A percentile compares a stretch with the other conserved stretches of the same genome.
phyloP scores from a whole-genome alignment of 2,329 filamentous ascomycete genomes.

The Gliomastix tumulicola region DNA sequence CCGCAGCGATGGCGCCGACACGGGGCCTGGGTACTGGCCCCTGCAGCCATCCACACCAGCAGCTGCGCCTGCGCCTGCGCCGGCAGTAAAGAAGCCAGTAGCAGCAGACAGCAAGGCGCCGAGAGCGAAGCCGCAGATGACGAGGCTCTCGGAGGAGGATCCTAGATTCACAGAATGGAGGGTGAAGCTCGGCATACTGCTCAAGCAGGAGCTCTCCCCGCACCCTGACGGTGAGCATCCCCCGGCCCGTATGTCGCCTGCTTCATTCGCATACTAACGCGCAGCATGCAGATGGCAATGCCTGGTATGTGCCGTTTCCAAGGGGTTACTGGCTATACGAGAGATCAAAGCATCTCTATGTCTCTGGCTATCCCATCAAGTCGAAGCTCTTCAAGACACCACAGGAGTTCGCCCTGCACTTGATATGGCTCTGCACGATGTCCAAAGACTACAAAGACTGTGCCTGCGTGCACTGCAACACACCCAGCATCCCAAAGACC shows the following conservation, averaged over 20 bases:
- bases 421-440: constrained; percentile 42
- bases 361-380: constrained; percentile 41
- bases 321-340: constrained; percentile 39
- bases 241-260: background rate
- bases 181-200: constrained; percentile 34
- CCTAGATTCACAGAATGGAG: constrained; percentile 36
- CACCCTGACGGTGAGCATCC: constrained; percentile 26
- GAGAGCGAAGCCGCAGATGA: constrained; percentile 33
- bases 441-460: constrained; percentile 42
- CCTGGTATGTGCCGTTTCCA: constrained; percentile 37
- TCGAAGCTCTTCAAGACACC: constrained; percentile 43
- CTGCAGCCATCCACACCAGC: constrained; percentile 16
- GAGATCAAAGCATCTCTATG: constrained; percentile 40
- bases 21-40: constrained; percentile 37
- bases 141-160: constrained; percentile 32
- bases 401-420: constrained; percentile 44
- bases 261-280: constrained; percentile 8
- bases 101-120: constrained; percentile 27
- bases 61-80: constrained; percentile 13
- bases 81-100: constrained; percentile 23
- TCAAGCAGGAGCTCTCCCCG: constrained; percentile 36
- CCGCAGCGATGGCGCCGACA: constrained; percentile 38
- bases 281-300: constrained; percentile 26
- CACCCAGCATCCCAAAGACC: constrained; percentile 16
- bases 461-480: constrained; percentile 42